Conservation (phyloP, 2,329 filamentous ascomycete genomes). For the Colletotrichum acutatum region DNA sequence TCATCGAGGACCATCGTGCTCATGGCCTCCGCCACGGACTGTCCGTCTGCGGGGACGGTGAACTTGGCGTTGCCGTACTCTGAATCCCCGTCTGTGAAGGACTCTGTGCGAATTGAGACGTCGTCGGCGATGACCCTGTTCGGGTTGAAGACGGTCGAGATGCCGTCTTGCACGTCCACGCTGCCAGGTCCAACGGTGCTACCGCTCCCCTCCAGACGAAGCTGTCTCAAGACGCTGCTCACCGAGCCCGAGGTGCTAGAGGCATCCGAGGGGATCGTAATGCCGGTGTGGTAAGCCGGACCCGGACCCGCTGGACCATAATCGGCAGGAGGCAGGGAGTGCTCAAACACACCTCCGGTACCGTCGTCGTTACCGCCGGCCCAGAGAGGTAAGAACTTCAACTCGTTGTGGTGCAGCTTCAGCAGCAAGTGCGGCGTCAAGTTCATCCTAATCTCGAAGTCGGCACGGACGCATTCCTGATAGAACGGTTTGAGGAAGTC, state of each 20-base stretch:
- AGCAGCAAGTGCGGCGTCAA: conserved; percentile 60
- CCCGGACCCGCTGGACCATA: conserved; percentile 59
- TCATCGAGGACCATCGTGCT: conserved; percentile 20
- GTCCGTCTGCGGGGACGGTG: conserved; percentile 45
- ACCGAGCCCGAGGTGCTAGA: conserved; percentile 50
- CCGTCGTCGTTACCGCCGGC: conserved; percentile 66
- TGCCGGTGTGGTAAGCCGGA: conserved; percentile 58
- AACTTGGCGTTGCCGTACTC: conserved; percentile 50
- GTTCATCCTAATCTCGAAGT: conserved; percentile 47
- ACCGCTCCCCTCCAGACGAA: conserved; percentile 46
- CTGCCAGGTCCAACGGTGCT: conserved; percentile 47
- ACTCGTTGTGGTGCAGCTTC: conserved; percentile 65
- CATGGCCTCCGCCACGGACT: conserved; percentile 39
- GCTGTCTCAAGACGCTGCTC: conserved; percentile 46
- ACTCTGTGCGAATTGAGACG: conserved; percentile 47
- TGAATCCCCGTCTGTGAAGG: conserved; percentile 45
- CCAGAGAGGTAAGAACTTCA: conserved; percentile 73
- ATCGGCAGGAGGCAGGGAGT: conserved; percentile 51
- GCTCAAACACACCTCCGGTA: conserved; percentile 61
- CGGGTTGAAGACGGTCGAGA: conserved; percentile 48
- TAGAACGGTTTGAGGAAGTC: conserved; percentile 25
- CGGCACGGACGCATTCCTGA: conserved; percentile 40
- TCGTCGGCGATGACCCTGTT: conserved; percentile 48
- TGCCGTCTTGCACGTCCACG: conserved; percentile 52
- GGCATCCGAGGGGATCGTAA: conserved; percentile 47